Evolutionary conservation across 495 filamentous ascomycete species (phyloP), one percentile per base, ranked within the genome.

Genomic region (Trypethelium eluteriae): DNA sequence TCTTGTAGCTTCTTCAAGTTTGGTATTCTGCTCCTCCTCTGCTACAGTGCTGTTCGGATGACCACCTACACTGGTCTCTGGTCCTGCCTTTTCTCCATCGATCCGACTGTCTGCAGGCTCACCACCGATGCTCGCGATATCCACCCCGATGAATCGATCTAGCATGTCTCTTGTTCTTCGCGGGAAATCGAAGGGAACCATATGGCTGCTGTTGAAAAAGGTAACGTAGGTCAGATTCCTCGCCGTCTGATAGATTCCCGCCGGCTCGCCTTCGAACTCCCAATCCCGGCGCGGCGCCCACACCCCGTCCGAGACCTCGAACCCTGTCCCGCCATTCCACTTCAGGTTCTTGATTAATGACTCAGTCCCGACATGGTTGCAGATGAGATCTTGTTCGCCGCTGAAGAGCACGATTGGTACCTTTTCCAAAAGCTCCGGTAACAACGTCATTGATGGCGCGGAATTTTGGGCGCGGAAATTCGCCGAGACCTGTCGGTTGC

Each of bases 311-410:
- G 89, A 87, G 4, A 91, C 80, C 71, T 98, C 93, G 71, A 98
- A 96, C 38, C 94, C 94, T 57, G 86, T 91, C 25, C 87, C 93
- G 41, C 88, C 91, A 72, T 90, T 92, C 90, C 92, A 98, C 70
- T 89, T 79, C 86, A 98, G 88, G 77, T 91, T 92, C 75, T 89
- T 85, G 74, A 98, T 96, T 59, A 97, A 75, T 38, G 88, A 84
- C 73, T 98, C 94, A 2, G 94, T 98, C 61, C 94, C 94, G 18
- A 98, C 80, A 75, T 98, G 92, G 75, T 98, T 98, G 81, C 94
- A 98, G 69, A 98, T 98, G 10, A 97, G 78, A 74, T 98, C 94
- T 72, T 93, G 84, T 69, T 94, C 90, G 66, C 94, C 94, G 25
- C 91, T 96, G 81, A 98, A 98, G 34, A 98, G 85, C 2, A 96